A percentile compares a stretch with the other conserved stretches of the same genome.
Evolutionary conservation across 495 filamentous ascomycete genomes (phyloP).

Genomic region (Margaritispora aquatica): DNA sequence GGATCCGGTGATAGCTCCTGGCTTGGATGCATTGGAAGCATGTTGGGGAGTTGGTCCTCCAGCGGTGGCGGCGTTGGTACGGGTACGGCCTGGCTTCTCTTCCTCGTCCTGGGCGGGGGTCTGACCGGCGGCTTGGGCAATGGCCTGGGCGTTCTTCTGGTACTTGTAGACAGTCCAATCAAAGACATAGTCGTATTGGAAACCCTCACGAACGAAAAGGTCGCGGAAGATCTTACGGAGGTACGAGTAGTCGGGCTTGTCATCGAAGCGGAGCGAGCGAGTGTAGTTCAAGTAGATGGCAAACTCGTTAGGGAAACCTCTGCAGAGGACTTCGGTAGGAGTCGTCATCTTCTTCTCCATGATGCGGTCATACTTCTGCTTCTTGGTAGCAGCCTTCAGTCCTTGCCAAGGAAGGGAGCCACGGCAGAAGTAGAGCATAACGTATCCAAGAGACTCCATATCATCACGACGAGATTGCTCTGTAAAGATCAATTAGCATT

Average conservation of each 20-base stretch:
- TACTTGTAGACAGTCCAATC: conserved; percentile 99
- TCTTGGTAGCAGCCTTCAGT: conserved; percentile 99
- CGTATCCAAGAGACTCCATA: conserved; percentile 99
- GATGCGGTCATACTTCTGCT: conserved; percentile 99
- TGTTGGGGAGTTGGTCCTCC: conserved; percentile 52
- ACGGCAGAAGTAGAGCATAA: conserved; percentile 99
- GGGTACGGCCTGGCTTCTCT: conserved; percentile 58
- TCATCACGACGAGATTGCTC: conserved; percentile 99
- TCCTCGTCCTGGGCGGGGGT: conserved; percentile 69
- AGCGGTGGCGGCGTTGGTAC: conserved; percentile 52
- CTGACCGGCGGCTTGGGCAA: conserved; percentile 64
- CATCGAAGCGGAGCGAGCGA: conserved; percentile 95
- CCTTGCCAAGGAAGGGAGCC: conserved; percentile 99
- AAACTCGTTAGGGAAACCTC: conserved; percentile 99
- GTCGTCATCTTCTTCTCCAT: conserved; percentile 99
- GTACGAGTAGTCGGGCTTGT: conserved; percentile 99
- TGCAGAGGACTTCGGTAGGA: conserved; percentile 97
- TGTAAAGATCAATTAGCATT: conserved; percentile 33
- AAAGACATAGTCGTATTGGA: conserved; percentile 99
- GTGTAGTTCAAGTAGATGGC: conserved; percentile 99
- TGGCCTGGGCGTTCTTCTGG: conserved; percentile 96
- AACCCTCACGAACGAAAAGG: conserved; percentile 97
- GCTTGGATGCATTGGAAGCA: conserved; percentile 55
- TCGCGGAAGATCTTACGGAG: conserved; percentile 99
- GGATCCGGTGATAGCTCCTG: conserved; percentile 65